A percentile compares a stretch with the other conserved stretches of the same genome.
phyloP scores from a whole-genome alignment of 768 basidiomycete genomes.

The Phaeotremella skinneri region DNA sequence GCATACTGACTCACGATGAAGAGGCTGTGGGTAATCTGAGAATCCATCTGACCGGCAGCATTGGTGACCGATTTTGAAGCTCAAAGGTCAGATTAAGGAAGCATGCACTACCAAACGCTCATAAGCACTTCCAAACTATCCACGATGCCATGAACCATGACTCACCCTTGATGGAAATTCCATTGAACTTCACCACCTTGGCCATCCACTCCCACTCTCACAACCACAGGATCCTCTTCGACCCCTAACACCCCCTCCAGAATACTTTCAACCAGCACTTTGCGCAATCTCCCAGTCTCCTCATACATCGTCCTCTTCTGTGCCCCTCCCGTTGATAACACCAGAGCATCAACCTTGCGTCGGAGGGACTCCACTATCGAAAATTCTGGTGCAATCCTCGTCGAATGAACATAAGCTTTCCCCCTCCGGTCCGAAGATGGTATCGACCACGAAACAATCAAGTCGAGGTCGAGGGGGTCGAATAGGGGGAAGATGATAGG shows the following conservation, averaged over 20 bases:
- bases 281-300: slow-evolving; percentile 75
- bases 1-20: slow-evolving; percentile 18
- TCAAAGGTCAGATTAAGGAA: slow-evolving; percentile 59
- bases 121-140: background rate
- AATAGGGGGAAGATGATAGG: slow-evolving; percentile 74
- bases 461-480: slow-evolving; percentile 68
- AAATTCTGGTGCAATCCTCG: slow-evolving; percentile 67
- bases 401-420: slow-evolving; percentile 60
- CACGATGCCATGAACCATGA: slow-evolving; percentile 18
- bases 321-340: slow-evolving; percentile 59
- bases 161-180: slow-evolving; percentile 71
- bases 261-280: slow-evolving; percentile 66
- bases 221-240: slow-evolving; percentile 71
- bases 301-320: slow-evolving; percentile 83
- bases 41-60: slow-evolving; percentile 61
- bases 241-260: slow-evolving; percentile 70
- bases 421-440: slow-evolving; percentile 63
- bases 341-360: slow-evolving; percentile 60
- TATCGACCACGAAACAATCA: slow-evolving; percentile 74
- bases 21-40: slow-evolving; percentile 56
- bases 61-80: slow-evolving; percentile 70
- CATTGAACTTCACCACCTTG: slow-evolving; percentile 53
- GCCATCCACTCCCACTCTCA: slow-evolving; percentile 56
- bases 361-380: slow-evolving; percentile 58
- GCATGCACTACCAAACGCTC: slow-evolving; percentile 57